Conservation (phyloP, 306 rosid species). For the Inga leiocalycina region DNA sequence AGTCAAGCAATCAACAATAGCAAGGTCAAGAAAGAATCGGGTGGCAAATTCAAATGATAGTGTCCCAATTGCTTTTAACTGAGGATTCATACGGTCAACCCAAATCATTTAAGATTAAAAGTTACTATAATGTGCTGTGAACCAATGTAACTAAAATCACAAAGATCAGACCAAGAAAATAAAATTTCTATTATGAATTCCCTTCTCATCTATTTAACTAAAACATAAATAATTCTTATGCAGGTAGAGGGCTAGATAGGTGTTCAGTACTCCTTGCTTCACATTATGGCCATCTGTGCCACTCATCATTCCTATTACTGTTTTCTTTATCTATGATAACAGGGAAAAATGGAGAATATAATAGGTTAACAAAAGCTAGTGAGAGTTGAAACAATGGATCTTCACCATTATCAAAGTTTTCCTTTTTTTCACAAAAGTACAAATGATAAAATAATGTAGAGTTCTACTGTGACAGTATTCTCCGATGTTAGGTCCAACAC, state of each 20-base stretch:
- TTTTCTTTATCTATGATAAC: background rate
- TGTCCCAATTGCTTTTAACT: background rate
- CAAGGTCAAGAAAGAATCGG: background rate
- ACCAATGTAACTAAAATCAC: background rate
- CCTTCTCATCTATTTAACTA: background rate
- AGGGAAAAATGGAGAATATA: background rate
- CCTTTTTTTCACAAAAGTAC: background rate
- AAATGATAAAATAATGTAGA: background rate
- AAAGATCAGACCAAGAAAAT: background rate
- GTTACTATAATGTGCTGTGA: background rate
- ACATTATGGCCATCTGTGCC: background rate
- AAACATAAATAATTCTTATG: background rate
- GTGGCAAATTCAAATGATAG: background rate
- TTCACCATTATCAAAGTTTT: background rate
- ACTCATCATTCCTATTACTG: background rate
- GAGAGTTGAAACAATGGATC: background rate
- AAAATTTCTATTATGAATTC: background rate
- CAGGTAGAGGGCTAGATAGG: background rate
- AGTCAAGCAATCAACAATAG: background rate
- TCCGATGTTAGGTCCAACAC: background rate
- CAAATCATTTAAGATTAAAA: background rate
- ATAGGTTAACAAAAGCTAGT: background rate
- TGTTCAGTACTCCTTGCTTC: no score
- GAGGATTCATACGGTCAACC: background rate
- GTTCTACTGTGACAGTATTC: background rate